phyloP scores from a whole-genome alignment of 371 early-diverging fungal species.

The Actinomucor elegans region DNA sequence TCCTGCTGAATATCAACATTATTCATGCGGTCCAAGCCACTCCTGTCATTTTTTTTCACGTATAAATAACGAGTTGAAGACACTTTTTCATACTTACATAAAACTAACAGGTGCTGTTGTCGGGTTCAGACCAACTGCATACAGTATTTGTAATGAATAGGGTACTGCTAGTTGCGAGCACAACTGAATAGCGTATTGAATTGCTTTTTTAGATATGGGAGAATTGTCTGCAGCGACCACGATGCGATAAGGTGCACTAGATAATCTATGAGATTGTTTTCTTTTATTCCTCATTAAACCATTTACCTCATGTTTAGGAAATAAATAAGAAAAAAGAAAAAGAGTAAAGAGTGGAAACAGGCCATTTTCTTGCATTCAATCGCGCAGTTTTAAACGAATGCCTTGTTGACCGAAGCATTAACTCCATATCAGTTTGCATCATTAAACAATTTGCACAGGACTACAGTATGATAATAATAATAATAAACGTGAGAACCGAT shows the following conservation, averaged over 20 bases:
- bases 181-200: slow-evolving; percentile 16
- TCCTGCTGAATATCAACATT: slow-evolving; percentile 31
- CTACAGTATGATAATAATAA: no score
- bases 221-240: slow-evolving; percentile 33
- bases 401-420: no score
- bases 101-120: slow-evolving; percentile 9
- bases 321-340: no score
- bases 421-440: no score
- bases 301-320: no score
- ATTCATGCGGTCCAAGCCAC: slow-evolving; percentile 29
- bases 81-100: slow-evolving; percentile 3
- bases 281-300: not conserved
- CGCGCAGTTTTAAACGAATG: no score
- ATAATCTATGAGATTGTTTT: not conserved
- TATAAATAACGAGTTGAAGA: not conserved
- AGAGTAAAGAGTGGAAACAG: no score
- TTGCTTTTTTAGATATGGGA: slow-evolving; percentile 19
- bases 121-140: slow-evolving; percentile 30
- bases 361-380: no score
- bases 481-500: no score
- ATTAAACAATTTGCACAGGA: no score
- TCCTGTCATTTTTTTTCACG: slow-evolving; percentile 3
- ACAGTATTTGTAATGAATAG: slow-evolving; percentile 20
- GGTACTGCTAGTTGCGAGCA: slow-evolving; percentile 1
- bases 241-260: slow-evolving; percentile 7